A percentile compares a stretch with the other conserved stretches of the same genome.
These are phyloP conservation scores for Xylariaceae sp. DNA, from an alignment of 2,329 filamentous ascomycete species.

Conservation along the genomic window DNA sequence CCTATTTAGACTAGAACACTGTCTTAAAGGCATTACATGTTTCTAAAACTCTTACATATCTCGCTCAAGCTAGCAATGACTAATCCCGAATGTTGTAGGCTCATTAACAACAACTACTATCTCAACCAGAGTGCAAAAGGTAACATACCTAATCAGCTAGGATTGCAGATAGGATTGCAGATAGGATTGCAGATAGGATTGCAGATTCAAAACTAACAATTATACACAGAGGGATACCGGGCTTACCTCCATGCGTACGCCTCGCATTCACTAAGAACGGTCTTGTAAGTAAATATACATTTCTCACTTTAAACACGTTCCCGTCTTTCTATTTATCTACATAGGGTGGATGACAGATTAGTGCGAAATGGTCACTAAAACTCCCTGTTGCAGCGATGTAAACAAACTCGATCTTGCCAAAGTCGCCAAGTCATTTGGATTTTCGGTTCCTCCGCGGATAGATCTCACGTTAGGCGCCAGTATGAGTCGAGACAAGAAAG, in stretches of 20 bases:
- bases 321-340: too few relatives aligned
- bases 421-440: conserved; percentile 85
- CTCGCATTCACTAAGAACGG: conserved; percentile 75
- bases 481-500: conserved; percentile 76
- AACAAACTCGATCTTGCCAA: conserved; percentile 70
- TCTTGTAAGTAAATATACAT: conserved; percentile 80
- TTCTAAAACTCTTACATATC: too few relatives aligned
- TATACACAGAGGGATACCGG: conserved; percentile 48
- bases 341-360: too few relatives aligned
- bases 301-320: neutral
- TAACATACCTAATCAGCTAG: conserved; percentile 61
- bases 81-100: too few relatives aligned
- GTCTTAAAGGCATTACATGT: too few relatives aligned
- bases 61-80: too few relatives aligned
- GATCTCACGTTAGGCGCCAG: conserved; percentile 81
- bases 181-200: too few relatives aligned
- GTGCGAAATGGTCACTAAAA: neutral
- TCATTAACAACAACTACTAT: conserved; percentile 96
- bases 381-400: conserved; percentile 16
- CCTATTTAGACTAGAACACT: too few relatives aligned
- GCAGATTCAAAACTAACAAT: neutral
- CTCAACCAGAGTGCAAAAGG: conserved; percentile 83
- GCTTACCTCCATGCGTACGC: conserved; percentile 96
- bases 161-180: neutral
- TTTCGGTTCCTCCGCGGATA: conserved; percentile 76